Percentiles rank a stretch among this genome's conserved stretches.
Evolutionary conservation across 2,329 filamentous ascomycete genomes (phyloP).

Genomic region (Cucurbitaria berberidis): DNA sequence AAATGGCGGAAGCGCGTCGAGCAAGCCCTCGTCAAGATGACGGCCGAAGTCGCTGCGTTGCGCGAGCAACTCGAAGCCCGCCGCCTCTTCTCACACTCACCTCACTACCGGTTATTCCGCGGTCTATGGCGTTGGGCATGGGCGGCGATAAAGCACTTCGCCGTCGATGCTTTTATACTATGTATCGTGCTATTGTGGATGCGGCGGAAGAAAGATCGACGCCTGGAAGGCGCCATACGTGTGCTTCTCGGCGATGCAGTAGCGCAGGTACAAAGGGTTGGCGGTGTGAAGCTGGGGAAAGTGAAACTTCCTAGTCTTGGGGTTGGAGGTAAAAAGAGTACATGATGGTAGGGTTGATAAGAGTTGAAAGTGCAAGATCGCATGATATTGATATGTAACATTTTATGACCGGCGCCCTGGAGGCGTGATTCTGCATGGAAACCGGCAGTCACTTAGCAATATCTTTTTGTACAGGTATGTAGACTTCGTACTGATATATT

Average conservation of each 20-base stretch:
- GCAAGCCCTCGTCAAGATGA: conserved; percentile 83
- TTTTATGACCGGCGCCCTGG: neutral
- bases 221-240: conserved; percentile 76
- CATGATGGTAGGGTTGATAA: no score
- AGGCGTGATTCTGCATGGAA: neutral
- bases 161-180: conserved; percentile 72
- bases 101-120: conserved; percentile 66
- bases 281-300: conserved; percentile 33
- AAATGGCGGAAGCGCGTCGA: conserved; percentile 86
- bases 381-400: neutral
- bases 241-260: conserved; percentile 62
- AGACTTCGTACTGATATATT: no score
- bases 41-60: conserved; percentile 88
- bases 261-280: conserved; percentile 45
- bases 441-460: neutral
- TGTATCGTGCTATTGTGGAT: conserved; percentile 73
- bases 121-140: conserved; percentile 60
- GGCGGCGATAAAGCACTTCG: conserved; percentile 78
- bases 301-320: conserved; percentile 30
- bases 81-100: conserved; percentile 70
- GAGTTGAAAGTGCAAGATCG: no score
- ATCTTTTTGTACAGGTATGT: neutral
- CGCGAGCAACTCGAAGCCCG: conserved; percentile 87
- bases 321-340: conserved; percentile 11
- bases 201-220: conserved; percentile 71